These are phyloP conservation scores for Omphalea diandra DNA, from an alignment of 441 rosid species.

Conservation along the genomic window DNA sequence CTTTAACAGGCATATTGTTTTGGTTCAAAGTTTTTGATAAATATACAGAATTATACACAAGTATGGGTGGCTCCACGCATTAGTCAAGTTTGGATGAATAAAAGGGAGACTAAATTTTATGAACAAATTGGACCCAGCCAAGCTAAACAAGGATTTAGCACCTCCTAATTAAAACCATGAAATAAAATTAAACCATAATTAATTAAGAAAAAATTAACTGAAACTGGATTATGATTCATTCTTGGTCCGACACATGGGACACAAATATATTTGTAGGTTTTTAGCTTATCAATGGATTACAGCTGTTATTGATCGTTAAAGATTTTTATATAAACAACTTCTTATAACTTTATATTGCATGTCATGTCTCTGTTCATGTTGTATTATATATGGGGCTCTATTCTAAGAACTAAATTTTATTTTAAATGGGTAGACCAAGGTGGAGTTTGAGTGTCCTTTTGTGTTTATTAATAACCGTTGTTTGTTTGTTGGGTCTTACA, in stretches of 20 bases:
- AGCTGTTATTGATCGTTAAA: slow-evolving; percentile 28
- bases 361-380: no score
- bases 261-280: not conserved
- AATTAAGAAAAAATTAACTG: not conserved
- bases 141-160: not conserved
- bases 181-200: no score
- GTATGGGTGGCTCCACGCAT: not conserved
- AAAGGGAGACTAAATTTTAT: not conserved
- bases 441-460: not conserved
- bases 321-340: not conserved
- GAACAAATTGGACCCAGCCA: not conserved
- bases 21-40: not conserved
- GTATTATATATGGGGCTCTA: not conserved
- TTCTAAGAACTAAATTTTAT: not conserved
- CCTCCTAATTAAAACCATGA: no score
- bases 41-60: not conserved
- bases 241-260: not conserved
- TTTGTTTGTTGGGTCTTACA: no score
- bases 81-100: slow-evolving; percentile 1
- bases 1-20: not conserved
- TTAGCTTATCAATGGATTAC: slow-evolving; percentile 18
- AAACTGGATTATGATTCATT: not conserved
- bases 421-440: slow-evolving; percentile 17
- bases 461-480: no score
- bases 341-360: no score